Evolutionary conservation across 345 rosid species (phyloP), one percentile per base, ranked within the genome.

Genomic region (Mallotus nudiflorus): DNA sequence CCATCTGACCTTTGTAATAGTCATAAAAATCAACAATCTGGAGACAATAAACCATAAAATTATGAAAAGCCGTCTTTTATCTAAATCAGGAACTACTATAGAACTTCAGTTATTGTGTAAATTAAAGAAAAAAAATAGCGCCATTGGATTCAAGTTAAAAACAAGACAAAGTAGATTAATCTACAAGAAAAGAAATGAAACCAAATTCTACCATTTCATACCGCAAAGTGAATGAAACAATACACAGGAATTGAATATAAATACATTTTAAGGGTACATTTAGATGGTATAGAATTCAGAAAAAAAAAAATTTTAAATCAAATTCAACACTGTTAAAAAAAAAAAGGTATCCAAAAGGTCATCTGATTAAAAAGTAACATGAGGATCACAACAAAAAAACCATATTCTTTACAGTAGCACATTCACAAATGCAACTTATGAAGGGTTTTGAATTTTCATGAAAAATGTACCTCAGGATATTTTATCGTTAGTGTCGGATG

Each of bases 1-100:
- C 99, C 99, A 95, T 95, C 79, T 95, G 99, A 75, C 99, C 97
- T 80, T 95, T 95, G 90, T 95, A 95, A 70, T 91, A 95, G 78
- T 95, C 97, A 80, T 90, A 95, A 75, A 95, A 95, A 69, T 95
- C 96, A 69, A 89, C 61, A 82, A 88, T 92, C 98, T 93, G 74
- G 2, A 67, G 74, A 64, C 25, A 76, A 74, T 62, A 25, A 72
- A 69, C 12, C 11, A 27, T n/a, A n/a, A n/a, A n/a, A 61, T 15
- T 59, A 66, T 60, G 56, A 73, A 14, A 24, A 45, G 37, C 6
- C 42, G 10, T 2, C 9, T 57, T 56, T 33, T n/a, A 69, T n/a
- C 12, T 45, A 48, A 33, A 59, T 37, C 35, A 53, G 51, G 3
- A 33, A 1, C 14, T 25, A 22, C 8, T 46, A 24, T 25, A 20